Percentiles rank a stretch among this genome's conserved stretches.
These are phyloP conservation scores for Penicillium coffeae DNA, from an alignment of 495 filamentous ascomycete species.

Conservation along the genomic window DNA sequence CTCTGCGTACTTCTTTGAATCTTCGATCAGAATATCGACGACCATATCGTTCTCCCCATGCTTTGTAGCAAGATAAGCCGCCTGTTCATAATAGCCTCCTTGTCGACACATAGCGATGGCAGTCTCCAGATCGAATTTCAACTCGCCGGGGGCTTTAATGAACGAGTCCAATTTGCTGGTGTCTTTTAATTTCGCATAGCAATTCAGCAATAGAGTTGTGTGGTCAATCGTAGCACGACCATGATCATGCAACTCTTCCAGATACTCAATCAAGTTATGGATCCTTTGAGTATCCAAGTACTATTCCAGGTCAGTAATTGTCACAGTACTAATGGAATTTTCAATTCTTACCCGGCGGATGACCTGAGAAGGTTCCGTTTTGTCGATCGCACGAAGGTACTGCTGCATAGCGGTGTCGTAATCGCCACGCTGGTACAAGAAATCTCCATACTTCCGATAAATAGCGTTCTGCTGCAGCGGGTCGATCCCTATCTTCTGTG, in stretches of 20 bases:
- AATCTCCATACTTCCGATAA: slow-evolving; percentile 90
- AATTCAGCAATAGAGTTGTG: slow-evolving; percentile 90
- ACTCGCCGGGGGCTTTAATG: slow-evolving; percentile 89
- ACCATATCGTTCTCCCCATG: slow-evolving; percentile 92
- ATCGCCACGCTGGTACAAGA: slow-evolving; percentile 89
- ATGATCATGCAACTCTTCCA: slow-evolving; percentile 94
- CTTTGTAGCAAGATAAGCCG: slow-evolving; percentile 90
- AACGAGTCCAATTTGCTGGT: slow-evolving; percentile 93
- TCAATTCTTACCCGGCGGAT: slow-evolving; percentile 71
- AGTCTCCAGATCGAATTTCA: slow-evolving; percentile 95
- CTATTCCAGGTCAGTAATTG: slow-evolving; percentile 28
- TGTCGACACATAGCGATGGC: slow-evolving; percentile 97
- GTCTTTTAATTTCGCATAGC: slow-evolving; percentile 96
- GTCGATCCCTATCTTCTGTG: slow-evolving; percentile 81
- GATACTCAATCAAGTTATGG: slow-evolving; percentile 94
- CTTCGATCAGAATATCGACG: slow-evolving; percentile 91
- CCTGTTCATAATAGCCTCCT: slow-evolving; percentile 96
- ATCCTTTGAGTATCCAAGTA: slow-evolving; percentile 95
- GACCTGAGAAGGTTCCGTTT: slow-evolving; percentile 89
- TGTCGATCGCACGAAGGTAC: slow-evolving; percentile 93
- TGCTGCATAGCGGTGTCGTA: slow-evolving; percentile 98
- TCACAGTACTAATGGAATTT: neutral
- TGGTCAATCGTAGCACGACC: slow-evolving; percentile 93
- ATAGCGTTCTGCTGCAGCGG: slow-evolving; percentile 81
- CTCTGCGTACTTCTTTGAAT: slow-evolving; percentile 82